Evolutionary conservation across 176 grass and related monocot genomes (phyloP), one percentile per base, ranked within the genome.

Genomic region (Oryza glumipatula): DNA sequence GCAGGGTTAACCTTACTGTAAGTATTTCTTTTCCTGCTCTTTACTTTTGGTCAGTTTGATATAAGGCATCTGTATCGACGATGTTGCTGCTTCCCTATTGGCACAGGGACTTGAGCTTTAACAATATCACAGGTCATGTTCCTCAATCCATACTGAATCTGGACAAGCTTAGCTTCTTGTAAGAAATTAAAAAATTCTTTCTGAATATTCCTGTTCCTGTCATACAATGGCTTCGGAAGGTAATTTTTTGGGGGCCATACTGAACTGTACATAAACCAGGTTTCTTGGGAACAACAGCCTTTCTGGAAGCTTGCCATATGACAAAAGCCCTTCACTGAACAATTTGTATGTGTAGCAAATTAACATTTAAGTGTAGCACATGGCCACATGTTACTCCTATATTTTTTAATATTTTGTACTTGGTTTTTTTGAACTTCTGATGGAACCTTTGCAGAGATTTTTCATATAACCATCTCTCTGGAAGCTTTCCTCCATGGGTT

Each of bases 401-500:
- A 32, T 32, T 32, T 32, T 32, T 32, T 3, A 61, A 0, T 44
- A 2, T 21, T 41, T 72, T 86, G 21, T 11, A 75, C 28, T 6
- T 71, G 4, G 0, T 5, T 30, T 67, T 7, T 79, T 74, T 41
- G 1, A 16, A 56, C 17, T 61, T 61, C 56, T 61, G 21, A 60
- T 61, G 21, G 21, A 61, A 3, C 4, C 0, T 80, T 81, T 73
- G 67, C 67, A 92, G 90, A 83, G 90, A 92, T 83, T 73, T 92
- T 73, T 92, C 90, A 14, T 92, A 92, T 68, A 92, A 92, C 79
- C 74, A 86, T 61, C 73, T 92, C 45, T 72, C 68, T 51, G 90
- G 90, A 86, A 73, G 72, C n/a, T 89, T 89, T 83, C 86, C 90
- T 76, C 65, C 83, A 80, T 92, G 90, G 90, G 73, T 56, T 85